Evolutionary conservation across 2,329 filamentous ascomycete genomes (phyloP), one percentile per base, ranked within the genome.

Genomic region (Pestalotiopsis sp.): DNA sequence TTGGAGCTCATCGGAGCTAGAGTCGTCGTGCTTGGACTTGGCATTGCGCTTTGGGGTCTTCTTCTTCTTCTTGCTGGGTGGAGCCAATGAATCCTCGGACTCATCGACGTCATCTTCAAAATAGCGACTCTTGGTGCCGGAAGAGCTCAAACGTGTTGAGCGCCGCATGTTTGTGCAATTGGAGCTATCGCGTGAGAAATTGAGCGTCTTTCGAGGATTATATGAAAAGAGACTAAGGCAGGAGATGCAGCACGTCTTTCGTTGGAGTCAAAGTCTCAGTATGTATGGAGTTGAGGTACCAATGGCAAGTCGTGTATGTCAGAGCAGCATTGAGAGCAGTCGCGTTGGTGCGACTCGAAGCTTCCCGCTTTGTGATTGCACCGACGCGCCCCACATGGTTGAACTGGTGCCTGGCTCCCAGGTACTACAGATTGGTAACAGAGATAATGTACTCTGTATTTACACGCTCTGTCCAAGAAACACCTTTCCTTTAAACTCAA

Each of bases 61-160:
- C 36, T 62, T 66, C 39, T 64, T 36, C 36, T 62, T 66, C 39
- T 64, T 36, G 25, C 59, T 57, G n/a, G 41, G 67, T 56, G 64
- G 41, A 11, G 58, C 25, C n/a, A 17, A 41, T 17, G 13, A 27
- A 25, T 31, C 64, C 5, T 68, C 69, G 12, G 64, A 67, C 36
- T 68, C 69, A 61, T 66, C 61, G 58, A 66, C 75, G 12, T 77
- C 73, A 64, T 70, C 75, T 68, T 87, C 85, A 73, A 88, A 88
- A 74, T 88, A 88, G 20, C 77, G 78, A 77, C 86, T 88, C 78
- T 82, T 87, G 71, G 82, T 78, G 23, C 71, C 75, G 1, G 81
- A 79, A 31, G 81, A 82, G 74, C 78, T 82, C 49, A 84, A 74
- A 59, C 86, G 86, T 25, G 79, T 74, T 5, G 87, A 88, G 64